A percentile compares a stretch with the other conserved stretches of the same genome.
phyloP scores from a whole-genome alignment of 306 rosid genomes.

The Herpetospermum pedunculosum region DNA sequence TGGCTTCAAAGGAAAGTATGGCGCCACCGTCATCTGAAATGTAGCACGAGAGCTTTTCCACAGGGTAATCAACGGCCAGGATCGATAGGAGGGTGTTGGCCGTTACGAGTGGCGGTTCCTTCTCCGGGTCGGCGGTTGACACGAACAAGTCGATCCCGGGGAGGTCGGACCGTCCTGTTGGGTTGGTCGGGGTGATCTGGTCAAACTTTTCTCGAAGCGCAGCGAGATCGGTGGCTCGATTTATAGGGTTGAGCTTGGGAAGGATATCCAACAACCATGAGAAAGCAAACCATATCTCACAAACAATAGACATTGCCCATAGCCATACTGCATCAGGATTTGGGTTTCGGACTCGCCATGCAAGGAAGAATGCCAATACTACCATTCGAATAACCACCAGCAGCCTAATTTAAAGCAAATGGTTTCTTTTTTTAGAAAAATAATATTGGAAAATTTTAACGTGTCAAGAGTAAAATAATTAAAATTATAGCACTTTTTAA shows the following conservation, averaged over 20 bases:
- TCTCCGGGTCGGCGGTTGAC: conserved; percentile 69
- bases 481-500: too few species aligned
- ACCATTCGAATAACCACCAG: conserved; percentile 39
- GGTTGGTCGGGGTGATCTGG: conserved; percentile 36
- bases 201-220: conserved; percentile 70
- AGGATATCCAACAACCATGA: conserved; percentile 70
- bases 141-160: conserved; percentile 66
- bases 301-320: conserved; percentile 71
- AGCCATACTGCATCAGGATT: conserved; percentile 74
- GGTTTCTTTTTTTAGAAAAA: neutral
- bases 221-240: conserved; percentile 56
- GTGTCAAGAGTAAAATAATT: too few species aligned
- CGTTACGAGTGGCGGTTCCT: conserved; percentile 85
- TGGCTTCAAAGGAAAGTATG: conserved; percentile 75
- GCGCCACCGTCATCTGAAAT: conserved; percentile 94
- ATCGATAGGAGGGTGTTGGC: conserved; percentile 80
- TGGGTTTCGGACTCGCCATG: conserved; percentile 60
- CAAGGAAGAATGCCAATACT: conserved; percentile 24
- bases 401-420: conserved; percentile 26
- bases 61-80: conserved; percentile 51
- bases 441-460: too few species aligned
- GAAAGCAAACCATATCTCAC: conserved; percentile 81
- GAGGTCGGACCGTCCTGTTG: conserved; percentile 57
- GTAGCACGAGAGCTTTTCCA: conserved; percentile 56
- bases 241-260: conserved; percentile 72